These are phyloP conservation scores for Eucommia ulmoides DNA, from an alignment of 257 asterid species.

Conservation along the genomic window DNA sequence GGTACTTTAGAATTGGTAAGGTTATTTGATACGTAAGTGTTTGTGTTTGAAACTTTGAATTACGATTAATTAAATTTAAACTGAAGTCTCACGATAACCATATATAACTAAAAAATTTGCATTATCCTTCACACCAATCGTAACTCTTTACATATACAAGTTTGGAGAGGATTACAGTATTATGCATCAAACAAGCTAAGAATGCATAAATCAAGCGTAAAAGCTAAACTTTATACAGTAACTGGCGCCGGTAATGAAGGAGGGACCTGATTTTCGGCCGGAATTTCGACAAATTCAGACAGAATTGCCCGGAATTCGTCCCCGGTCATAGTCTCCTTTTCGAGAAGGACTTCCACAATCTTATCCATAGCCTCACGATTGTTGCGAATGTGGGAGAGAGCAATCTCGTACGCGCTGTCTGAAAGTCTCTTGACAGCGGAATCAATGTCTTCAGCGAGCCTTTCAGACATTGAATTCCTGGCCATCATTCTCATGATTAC, in stretches of 20 bases:
- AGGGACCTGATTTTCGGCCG: conserved; percentile 49
- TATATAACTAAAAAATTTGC: no score
- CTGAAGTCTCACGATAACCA: no score
- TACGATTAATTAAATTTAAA: no score
- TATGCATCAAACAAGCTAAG: no score
- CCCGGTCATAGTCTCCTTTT: conserved; percentile 85
- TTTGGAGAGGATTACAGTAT: no score
- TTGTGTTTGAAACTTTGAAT: no score
- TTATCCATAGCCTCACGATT: conserved; percentile 93
- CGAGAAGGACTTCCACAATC: conserved; percentile 80
- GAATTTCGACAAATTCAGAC: conserved; percentile 69
- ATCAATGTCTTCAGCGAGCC: conserved; percentile 93
- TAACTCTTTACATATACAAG: no score
- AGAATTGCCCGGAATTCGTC: conserved; percentile 91
- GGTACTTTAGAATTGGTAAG: no score
- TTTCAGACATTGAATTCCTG: conserved; percentile 91
- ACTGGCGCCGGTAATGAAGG: conserved; percentile 39
- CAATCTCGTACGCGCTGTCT: conserved; percentile 72
- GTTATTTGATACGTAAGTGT: no score
- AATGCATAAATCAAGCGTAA: background rate
- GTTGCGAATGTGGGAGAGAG: conserved; percentile 55
- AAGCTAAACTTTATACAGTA: conserved; percentile 27
- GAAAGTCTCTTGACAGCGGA: conserved; percentile 69
- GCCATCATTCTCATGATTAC: conserved; percentile 98
- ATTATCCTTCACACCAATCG: no score